Evolutionary conservation across 768 basidiomycete species (phyloP).

Genomic region (Gelatoporia subvermispora): DNA sequence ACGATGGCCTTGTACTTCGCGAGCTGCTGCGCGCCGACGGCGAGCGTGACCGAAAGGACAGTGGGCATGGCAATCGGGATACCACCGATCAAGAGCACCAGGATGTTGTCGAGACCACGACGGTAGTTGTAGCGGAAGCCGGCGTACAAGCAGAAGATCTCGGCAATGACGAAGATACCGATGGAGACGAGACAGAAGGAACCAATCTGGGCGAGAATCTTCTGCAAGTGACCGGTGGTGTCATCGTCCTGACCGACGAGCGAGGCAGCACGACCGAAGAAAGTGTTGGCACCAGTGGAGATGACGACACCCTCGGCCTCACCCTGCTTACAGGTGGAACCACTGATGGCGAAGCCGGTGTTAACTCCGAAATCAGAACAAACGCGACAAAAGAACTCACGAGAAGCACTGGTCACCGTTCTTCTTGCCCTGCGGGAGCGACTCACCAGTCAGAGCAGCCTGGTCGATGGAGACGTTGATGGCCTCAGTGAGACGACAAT

Average conservation of each 20-base stretch:
- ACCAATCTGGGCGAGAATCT: slow-evolving; percentile 96
- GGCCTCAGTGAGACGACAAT: slow-evolving; percentile 94
- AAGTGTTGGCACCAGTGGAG: slow-evolving; percentile 95
- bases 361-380: slow-evolving; percentile 8
- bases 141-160: slow-evolving; percentile 91
- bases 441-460: slow-evolving; percentile 97
- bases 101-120: slow-evolving; percentile 93
- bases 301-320: slow-evolving; percentile 99
- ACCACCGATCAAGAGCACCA: slow-evolving; percentile 98
- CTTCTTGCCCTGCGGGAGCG: slow-evolving; percentile 90
- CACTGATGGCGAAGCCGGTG: slow-evolving; percentile 38
- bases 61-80: slow-evolving; percentile 99
- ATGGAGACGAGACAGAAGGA: slow-evolving; percentile 96
- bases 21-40: slow-evolving; percentile 97
- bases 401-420: slow-evolving; percentile 96
- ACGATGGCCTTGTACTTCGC: slow-evolving; percentile 99
- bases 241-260: slow-evolving; percentile 98
- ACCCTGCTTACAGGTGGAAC: slow-evolving; percentile 98
- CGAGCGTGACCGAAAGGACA: slow-evolving; percentile 95
- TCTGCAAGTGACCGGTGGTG: slow-evolving; percentile 96
- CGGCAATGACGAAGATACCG: slow-evolving; percentile 91
- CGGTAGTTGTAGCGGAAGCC: slow-evolving; percentile 90
- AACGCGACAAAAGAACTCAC: slow-evolving; percentile 43
- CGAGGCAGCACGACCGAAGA: slow-evolving; percentile 98
- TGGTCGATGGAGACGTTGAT: slow-evolving; percentile 99